Base-by-base conservation (phyloP, 2,329 filamentous ascomycete genomes). In the Stachybotrys echinatus region DNA sequence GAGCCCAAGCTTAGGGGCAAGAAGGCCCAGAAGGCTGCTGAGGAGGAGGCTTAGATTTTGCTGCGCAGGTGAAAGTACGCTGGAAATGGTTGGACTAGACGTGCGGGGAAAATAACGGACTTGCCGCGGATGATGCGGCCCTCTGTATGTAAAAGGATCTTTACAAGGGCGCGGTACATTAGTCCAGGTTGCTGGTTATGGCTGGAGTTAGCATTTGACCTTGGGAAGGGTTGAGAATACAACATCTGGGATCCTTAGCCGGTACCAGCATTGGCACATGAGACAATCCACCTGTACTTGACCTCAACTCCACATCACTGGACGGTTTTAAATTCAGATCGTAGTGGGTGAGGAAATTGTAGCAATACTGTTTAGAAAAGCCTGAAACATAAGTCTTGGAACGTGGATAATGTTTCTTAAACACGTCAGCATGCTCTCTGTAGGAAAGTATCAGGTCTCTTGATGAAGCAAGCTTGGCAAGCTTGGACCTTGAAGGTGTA, bases 1-100 rank as follows among this genome's bases (percentile, higher is more conserved):
- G 84, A 85, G 75, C 69, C 73, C 66, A 95, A 95, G 84, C 78
- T 79, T 63, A 83, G 90, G 67, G 91, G 92, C 63, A 79, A 79
- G 61, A 89, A 91, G 80, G 89, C 88, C 65, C 81, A 81, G 76
- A 86, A 88, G 79, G 86, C 85, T 58, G 79, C 77, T 48, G 65
- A 66, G 58, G 63, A 66, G 55, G n/a, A n/a, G n/a, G n/a, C 63
- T 65, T 50, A 68, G 64, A 64, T 39, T 21, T 14, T 22, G 21
- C 17, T 38, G 12, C 7, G 14, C 3, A 34, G 10, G 42, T 40
- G 6, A 45, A 20, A 23, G 23, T 8, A 34, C 14, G 14, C 10
- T 14, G 27, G 27, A 34, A 3, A 34, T 10, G 27, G 27, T 14
- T 14, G 27, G 27, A 10, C 27, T 34, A 34, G 14, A 14, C 14